Base-by-base conservation (phyloP, 75 land plant species). In the Selaginella moellendorffii region DNA sequence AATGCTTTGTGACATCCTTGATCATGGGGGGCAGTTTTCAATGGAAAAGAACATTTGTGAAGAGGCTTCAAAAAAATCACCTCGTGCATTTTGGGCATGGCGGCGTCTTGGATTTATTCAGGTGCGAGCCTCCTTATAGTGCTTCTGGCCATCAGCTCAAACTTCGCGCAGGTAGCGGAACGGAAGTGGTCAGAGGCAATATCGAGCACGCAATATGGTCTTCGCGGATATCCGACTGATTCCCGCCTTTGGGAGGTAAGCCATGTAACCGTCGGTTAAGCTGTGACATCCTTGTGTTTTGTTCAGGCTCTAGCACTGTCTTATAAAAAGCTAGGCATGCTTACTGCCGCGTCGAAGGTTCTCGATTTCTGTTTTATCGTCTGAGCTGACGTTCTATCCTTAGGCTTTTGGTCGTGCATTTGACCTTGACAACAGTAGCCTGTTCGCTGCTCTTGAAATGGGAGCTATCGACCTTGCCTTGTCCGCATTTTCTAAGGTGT, bases 61-160 rank as follows among this genome's bases (percentile, higher is more conserved):
- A 24, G 98, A 88, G 54, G 86, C 87, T 31, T 76, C 83, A 12
- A 62, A 73, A 53, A 86, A 71, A 67, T 88, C 98, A 0, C 84
- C 87, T 8, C 82, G 82, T 66, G 86, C 98, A 54, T 93, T 81
- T 72, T 93, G 98, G 98, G 98, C 98, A n/a, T 85, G 82, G 69
- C 72, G 90, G 29, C 77, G 98, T 56, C 54, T 93, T 65, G 98
- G 98, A 2, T 88, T 75, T 61, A 65, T 85, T 24, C 88, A 77
- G 88, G 96, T 90, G 46, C 14, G 14, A 36, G 14, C 46, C 46
- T 5, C 14, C 5, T 5, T 36, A 36, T 36, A 5, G 46, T 36
- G 46, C 14, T n/a, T n/a, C n/a, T n/a, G n/a, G n/a, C n/a, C n/a
- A n/a, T n/a, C n/a, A n/a, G n/a, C n/a, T n/a, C n/a, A n/a, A n/a